Evolutionary conservation across 352 stramenopile genomes (phyloP).

Genomic region (Pilasporangium apinafurcum): DNA sequence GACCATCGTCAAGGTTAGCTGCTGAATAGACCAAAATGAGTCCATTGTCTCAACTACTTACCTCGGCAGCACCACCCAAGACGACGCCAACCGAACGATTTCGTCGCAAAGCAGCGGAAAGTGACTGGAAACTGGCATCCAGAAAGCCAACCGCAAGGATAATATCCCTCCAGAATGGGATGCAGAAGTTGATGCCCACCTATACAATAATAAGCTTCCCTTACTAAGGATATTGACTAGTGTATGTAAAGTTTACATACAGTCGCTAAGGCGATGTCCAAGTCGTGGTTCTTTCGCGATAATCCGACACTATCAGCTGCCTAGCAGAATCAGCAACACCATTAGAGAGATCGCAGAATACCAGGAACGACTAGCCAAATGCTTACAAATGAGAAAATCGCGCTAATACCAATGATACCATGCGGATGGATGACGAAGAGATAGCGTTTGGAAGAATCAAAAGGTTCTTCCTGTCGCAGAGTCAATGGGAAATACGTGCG

Average conservation of each 20-base stretch:
- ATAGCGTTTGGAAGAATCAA: constrained; percentile 23
- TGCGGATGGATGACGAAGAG: constrained; percentile 48
- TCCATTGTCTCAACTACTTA: not conserved
- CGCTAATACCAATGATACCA: constrained; percentile 41
- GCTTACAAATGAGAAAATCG: constrained; percentile 38
- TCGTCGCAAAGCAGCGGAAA: constrained; percentile 15
- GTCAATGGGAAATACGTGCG: constrained; percentile 33
- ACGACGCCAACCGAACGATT: constrained; percentile 30
- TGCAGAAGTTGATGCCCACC: constrained; percentile 40
- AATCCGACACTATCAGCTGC: constrained; percentile 24
- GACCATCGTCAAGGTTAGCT: not conserved
- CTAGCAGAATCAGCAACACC: not conserved
- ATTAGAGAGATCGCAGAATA: not conserved
- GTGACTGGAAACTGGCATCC: constrained; percentile 38
- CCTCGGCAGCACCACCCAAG: constrained; percentile 39
- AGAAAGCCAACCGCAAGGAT: constrained; percentile 42
- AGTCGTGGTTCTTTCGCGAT: constrained; percentile 23
- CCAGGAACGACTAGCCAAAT: not conserved
- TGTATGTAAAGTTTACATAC: constrained; percentile 6
- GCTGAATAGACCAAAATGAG: no score
- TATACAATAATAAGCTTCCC: not conserved
- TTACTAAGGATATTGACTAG: not conserved
- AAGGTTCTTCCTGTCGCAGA: constrained; percentile 29
- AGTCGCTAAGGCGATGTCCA: constrained; percentile 39
- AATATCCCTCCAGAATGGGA: constrained; percentile 46